These are phyloP conservation scores for Epicoccum nigrum DNA, from an alignment of 2,329 filamentous ascomycete species.

Conservation along the genomic window DNA sequence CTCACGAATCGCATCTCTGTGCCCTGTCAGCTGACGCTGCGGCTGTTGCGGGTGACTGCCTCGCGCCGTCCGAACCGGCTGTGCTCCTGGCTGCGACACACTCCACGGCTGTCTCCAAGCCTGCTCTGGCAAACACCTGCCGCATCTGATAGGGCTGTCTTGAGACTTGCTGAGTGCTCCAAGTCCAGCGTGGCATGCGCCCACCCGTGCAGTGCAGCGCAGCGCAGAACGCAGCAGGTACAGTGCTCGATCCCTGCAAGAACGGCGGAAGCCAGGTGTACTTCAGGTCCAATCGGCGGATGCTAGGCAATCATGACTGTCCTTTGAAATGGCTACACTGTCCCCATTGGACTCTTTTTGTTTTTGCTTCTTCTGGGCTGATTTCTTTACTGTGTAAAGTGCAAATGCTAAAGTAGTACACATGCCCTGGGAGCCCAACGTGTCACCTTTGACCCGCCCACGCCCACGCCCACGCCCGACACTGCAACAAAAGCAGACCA, in stretches of 20 bases:
- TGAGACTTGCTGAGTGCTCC: no score
- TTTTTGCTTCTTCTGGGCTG: no score
- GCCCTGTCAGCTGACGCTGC: constrained; percentile 17
- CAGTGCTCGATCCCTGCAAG: no score
- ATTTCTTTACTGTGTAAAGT: no score
- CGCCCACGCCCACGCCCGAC: constrained; percentile 5
- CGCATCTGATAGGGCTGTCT: constrained; percentile 38
- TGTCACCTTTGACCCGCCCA: no score
- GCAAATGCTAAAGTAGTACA: no score
- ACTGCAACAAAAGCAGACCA: constrained; percentile 11
- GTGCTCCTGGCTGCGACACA: constrained; percentile 8
- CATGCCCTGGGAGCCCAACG: constrained; percentile 17
- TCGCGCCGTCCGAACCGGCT: constrained; percentile 14
- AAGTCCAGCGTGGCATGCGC: constrained; percentile 12
- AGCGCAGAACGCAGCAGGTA: no score
- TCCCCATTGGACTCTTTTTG: no score
- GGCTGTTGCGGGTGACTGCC: constrained; percentile 10
- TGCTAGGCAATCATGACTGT: no score
- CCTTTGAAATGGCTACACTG: no score
- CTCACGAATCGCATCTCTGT: constrained; percentile 11
- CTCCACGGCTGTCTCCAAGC: constrained; percentile 6
- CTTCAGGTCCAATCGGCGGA: no score
- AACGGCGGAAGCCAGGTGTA: no score
- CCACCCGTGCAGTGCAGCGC: constrained; percentile 12
- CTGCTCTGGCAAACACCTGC: constrained; percentile 13